Conservation (phyloP, 371 early-diverging fungal species). For the Parasitella parasitica region DNA sequence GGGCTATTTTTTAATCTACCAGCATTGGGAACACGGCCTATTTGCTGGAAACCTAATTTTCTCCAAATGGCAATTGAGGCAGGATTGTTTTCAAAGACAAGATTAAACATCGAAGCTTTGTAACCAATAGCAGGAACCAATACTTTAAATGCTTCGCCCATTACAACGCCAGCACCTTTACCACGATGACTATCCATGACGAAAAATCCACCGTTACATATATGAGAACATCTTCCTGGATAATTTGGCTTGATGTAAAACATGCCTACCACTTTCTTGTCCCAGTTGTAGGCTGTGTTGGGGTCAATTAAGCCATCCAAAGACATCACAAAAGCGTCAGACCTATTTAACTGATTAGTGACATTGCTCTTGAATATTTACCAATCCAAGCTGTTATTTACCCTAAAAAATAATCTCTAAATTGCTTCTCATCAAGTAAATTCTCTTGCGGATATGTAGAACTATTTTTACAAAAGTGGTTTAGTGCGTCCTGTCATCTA, state of each 20-base stretch:
- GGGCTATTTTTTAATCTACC: slow-evolving; percentile 53
- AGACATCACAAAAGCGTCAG: slow-evolving; percentile 59
- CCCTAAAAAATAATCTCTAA: slow-evolving; percentile 58
- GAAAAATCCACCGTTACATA: slow-evolving; percentile 81
- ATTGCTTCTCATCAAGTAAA: slow-evolving; percentile 42
- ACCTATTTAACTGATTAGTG: too few relatives aligned
- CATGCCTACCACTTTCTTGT: slow-evolving; percentile 57
- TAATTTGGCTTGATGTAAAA: slow-evolving; percentile 83
- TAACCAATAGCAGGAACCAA: slow-evolving; percentile 72
- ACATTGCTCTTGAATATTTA: too few relatives aligned
- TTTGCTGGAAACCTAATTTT: slow-evolving; percentile 64
- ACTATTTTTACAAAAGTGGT: not conserved
- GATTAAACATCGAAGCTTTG: slow-evolving; percentile 76
- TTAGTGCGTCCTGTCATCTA: not conserved
- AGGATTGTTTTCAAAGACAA: slow-evolving; percentile 73
- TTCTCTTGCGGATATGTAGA: slow-evolving; percentile 77
- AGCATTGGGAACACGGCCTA: slow-evolving; percentile 69
- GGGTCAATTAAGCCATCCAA: slow-evolving; percentile 27
- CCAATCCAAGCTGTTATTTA: slow-evolving; percentile 11
- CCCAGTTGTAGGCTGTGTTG: slow-evolving; percentile 30
- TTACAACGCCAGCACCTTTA: slow-evolving; percentile 62
- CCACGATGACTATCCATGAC: slow-evolving; percentile 53
- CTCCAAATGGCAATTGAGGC: slow-evolving; percentile 69
- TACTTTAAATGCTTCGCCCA: slow-evolving; percentile 67
- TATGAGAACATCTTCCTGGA: slow-evolving; percentile 64